Conservation (phyloP, 768 basidiomycete genomes). For the Hypsizygus marmoreus region DNA sequence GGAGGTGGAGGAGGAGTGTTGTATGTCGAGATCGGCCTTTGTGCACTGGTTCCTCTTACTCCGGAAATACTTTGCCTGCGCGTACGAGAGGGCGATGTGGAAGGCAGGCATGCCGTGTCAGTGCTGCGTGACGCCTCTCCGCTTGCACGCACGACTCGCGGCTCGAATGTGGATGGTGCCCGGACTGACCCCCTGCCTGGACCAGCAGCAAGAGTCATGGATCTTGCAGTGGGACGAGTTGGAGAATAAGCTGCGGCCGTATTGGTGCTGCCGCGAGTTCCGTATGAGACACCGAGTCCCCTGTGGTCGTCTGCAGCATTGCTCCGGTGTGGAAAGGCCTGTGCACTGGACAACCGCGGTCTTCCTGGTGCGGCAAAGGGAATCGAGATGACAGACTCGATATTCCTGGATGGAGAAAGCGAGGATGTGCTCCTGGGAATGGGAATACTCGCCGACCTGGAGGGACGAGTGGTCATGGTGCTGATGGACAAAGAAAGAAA, state of each 20-base stretch:
- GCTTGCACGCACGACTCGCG: conserved; percentile 67
- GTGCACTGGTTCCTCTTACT: conserved; percentile 28
- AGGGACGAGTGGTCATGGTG: conserved; percentile 50
- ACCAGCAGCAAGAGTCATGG: conserved; percentile 38
- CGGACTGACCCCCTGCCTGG: conserved; percentile 34
- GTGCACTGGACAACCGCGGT: conserved; percentile 38
- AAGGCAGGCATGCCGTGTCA: conserved; percentile 48
- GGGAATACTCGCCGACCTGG: conserved; percentile 69
- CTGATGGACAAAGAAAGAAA: not conserved
- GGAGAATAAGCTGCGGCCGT: conserved; percentile 30
- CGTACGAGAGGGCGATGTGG: conserved; percentile 45
- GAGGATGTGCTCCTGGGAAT: conserved; percentile 53
- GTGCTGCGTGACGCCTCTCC: conserved; percentile 35
- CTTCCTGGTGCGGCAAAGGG: conserved; percentile 49
- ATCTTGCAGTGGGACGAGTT: conserved; percentile 43
- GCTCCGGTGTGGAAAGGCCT: conserved; percentile 25
- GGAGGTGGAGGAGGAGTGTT: conserved; percentile 31
- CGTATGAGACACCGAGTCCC: conserved; percentile 39
- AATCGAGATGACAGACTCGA: conserved; percentile 68
- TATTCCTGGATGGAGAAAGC: conserved; percentile 53
- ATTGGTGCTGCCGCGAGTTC: conserved; percentile 33
- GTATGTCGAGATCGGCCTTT: conserved; percentile 29
- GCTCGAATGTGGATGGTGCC: conserved; percentile 50
- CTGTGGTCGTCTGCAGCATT: conserved; percentile 35
- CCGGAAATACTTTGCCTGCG: conserved; percentile 46